Percentiles rank a stretch among this genome's conserved stretches.
phyloP scores from a whole-genome alignment of 129 eudicot genomes.

The Flaveria trinervia region DNA sequence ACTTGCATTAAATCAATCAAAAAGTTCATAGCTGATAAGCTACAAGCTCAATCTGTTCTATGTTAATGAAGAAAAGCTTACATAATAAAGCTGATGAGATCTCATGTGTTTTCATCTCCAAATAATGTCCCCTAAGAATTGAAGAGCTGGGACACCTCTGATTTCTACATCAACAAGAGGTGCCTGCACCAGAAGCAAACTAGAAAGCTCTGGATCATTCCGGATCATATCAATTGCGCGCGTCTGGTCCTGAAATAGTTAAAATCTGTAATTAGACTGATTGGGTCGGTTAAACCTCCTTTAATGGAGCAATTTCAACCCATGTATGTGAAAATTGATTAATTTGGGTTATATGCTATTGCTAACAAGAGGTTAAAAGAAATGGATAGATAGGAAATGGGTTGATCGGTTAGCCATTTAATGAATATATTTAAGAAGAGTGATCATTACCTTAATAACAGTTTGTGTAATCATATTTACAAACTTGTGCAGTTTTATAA shows the following conservation, averaged over 20 bases:
- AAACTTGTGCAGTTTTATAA: too few species aligned
- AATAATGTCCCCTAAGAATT: constrained; percentile 86
- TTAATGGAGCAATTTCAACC: neutral
- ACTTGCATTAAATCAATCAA: neutral
- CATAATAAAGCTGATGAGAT: constrained; percentile 20
- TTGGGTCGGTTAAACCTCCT: neutral
- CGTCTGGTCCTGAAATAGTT: constrained; percentile 72
- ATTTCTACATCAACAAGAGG: constrained; percentile 97
- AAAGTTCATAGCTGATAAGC: neutral
- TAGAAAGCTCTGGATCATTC: constrained; percentile 67
- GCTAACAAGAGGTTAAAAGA: neutral
- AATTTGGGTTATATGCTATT: neutral
- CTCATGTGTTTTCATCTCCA: constrained; percentile 53
- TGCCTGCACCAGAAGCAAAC: constrained; percentile 70
- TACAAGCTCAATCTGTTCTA: neutral
- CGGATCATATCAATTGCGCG: constrained; percentile 73
- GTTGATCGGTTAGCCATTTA: neutral
- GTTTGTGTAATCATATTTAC: neutral
- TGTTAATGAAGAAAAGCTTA: constrained; percentile 9
- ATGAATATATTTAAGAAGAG: neutral
- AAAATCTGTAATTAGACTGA: neutral
- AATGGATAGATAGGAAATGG: neutral
- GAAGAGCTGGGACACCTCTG: constrained; percentile 98
- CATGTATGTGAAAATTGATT: neutral
- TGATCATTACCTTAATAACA: neutral